phyloP scores from a whole-genome alignment of 176 grass and related monocot species.

The Eleusine coracana region DNA sequence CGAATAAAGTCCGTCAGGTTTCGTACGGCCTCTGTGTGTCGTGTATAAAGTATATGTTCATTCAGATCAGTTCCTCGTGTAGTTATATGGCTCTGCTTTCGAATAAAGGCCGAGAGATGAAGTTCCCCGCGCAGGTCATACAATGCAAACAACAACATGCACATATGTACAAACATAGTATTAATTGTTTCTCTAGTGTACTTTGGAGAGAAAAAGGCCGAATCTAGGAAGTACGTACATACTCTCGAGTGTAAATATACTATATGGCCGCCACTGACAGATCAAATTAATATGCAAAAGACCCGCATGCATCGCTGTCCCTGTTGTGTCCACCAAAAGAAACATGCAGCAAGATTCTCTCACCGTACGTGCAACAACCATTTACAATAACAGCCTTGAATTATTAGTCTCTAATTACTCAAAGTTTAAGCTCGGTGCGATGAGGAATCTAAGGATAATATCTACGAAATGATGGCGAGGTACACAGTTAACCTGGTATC shows the following conservation, averaged over 20 bases:
- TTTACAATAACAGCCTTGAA: conserved; percentile 4
- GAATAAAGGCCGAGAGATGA: background rate
- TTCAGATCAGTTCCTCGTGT: background rate
- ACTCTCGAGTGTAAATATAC: background rate
- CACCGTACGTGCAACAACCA: conserved; percentile 3
- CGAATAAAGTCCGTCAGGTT: conserved; percentile 1
- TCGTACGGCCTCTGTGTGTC: background rate
- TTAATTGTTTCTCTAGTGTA: background rate
- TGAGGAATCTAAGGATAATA: background rate
- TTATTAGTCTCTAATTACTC: background rate
- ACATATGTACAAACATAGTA: background rate
- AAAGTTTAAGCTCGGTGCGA: background rate
- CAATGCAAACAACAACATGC: background rate
- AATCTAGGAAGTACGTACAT: background rate
- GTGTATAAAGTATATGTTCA: background rate
- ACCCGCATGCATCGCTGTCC: background rate
- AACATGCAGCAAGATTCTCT: conserved; percentile 1
- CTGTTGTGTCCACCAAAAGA: background rate
- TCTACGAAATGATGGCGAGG: background rate
- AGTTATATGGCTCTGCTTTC: background rate
- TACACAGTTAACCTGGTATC: background rate
- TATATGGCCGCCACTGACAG: background rate
- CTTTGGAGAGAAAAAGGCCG: background rate
- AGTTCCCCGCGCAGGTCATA: background rate
- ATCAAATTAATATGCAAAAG: background rate